phyloP scores from a whole-genome alignment of 257 asterid genomes.

The Euphrasia confusa region DNA sequence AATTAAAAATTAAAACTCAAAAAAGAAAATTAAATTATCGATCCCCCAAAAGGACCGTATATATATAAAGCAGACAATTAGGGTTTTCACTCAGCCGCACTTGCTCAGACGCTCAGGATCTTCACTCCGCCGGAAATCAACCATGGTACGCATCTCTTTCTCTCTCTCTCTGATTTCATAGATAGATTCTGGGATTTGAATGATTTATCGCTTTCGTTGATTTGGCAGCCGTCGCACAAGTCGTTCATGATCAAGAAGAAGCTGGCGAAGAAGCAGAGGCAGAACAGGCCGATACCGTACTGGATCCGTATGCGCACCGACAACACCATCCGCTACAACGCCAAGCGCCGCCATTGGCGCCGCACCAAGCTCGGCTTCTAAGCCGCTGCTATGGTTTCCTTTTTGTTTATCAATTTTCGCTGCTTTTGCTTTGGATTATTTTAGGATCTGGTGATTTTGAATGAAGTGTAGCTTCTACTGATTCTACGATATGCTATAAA shows the following conservation, averaged over 20 bases:
- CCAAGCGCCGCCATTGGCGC: conserved; percentile 64
- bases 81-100: conserved; percentile 21
- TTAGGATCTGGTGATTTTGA: conserved; percentile 23
- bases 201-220: neutral
- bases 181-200: neutral
- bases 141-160: conserved; percentile 30
- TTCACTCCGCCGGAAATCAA: conserved; percentile 15
- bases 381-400: conserved; percentile 6
- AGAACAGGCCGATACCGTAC: conserved; percentile 53
- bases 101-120: neutral
- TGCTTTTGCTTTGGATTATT: neutral
- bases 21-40: neutral
- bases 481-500: conserved; percentile 1
- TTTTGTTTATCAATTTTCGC: neutral
- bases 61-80: conserved; percentile 10
- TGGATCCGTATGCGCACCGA: conserved; percentile 58
- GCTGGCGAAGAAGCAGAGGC: conserved; percentile 55
- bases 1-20: no score
- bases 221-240: conserved; percentile 49
- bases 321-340: conserved; percentile 55
- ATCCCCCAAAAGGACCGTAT: neutral
- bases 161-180: neutral
- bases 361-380: conserved; percentile 59
- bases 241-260: conserved; percentile 52
- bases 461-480: conserved; percentile 3